These are phyloP conservation scores for Phialocephala subalpina DNA, from an alignment of 2,329 filamentous ascomycete species.

Conservation along the genomic window DNA sequence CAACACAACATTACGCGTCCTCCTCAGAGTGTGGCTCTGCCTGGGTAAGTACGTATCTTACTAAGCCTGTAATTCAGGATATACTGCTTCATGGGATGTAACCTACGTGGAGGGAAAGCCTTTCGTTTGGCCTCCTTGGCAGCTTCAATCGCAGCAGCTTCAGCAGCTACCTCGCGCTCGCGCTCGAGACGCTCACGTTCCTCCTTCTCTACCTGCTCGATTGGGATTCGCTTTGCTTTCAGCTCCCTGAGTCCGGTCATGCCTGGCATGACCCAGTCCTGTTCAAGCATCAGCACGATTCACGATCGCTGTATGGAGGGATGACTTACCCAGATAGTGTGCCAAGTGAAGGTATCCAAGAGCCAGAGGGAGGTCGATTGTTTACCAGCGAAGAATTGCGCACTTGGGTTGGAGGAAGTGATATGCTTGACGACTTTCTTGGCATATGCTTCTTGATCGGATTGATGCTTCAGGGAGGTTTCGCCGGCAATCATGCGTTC, in stretches of 20 bases:
- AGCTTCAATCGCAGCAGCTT: no score
- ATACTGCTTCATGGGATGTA: no score
- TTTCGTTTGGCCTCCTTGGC: no score
- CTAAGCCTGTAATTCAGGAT: no score
- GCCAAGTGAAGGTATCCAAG: constrained; percentile 1
- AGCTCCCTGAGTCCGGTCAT: neutral
- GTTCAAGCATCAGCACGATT: neutral
- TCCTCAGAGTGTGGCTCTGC: no score
- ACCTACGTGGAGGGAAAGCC: no score
- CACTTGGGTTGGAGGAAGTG: neutral
- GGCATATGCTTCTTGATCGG: neutral
- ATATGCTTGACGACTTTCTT: constrained; percentile 8
- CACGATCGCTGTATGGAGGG: neutral
- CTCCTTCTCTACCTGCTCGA: neutral
- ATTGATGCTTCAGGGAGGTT: neutral
- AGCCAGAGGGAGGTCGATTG: neutral
- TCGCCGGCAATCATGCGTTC: neutral
- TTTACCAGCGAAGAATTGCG: constrained; percentile 1
- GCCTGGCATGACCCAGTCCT: constrained; percentile 10
- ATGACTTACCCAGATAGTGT: constrained; percentile 13
- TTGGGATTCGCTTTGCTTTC: neutral
- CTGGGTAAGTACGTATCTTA: no score
- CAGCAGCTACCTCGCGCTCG: no score
- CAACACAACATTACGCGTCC: neutral
- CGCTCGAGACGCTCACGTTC: neutral